Base-by-base conservation (phyloP, 2,329 filamentous ascomycete species). In the Gaeumannomyces tritici region DNA sequence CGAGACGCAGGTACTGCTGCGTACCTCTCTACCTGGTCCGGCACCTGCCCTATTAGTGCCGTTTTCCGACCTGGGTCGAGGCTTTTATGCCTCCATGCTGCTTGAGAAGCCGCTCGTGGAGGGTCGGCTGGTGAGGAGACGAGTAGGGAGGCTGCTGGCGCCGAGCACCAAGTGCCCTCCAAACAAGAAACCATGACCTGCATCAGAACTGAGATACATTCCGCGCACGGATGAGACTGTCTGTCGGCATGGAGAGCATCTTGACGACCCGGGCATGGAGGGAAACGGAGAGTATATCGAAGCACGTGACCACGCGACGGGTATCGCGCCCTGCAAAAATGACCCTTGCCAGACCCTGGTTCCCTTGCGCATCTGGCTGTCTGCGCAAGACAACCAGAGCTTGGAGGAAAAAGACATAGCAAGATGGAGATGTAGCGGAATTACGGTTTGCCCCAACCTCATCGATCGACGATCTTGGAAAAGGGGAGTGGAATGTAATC, bases 381-480 rank as follows among this genome's bases (percentile, higher is more conserved):
- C 8, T 21, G 11, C 4, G 21, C 42, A 8, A n/a, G 18, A 47
- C 42, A 15, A 21, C 42, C 31, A 33, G 35, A 42, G 42, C 42
- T 15, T 6, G 2, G 6, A 51, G 8, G 15, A n/a, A 51, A 3
- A 42, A 42, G 4, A 5, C 13, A 42, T 9, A n/a, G 5, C 42
- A 51, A n/a, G n/a, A 51, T 21, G n/a, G 42, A 51, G n/a, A 24
- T 51, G 42, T 51, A 51, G 42, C 42, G 42, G 35, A 61, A 54
- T 59, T 85, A 93, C 93, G 90, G 89, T 93, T 93, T 85, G 87
- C 89, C 89, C 87, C 85, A 89, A 88, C 90, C 84, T 93, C 90
- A 96, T 79, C 69, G 84, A 86, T 89, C 90, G 80, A 96, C 87
- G 90, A 89, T 85, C 89, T 95, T 83, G 86, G 90, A 84, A 85